These are phyloP conservation scores for Hyaloperonospora arabidopsidis DNA, from an alignment of 352 stramenopile genomes.

Conservation along the genomic window DNA sequence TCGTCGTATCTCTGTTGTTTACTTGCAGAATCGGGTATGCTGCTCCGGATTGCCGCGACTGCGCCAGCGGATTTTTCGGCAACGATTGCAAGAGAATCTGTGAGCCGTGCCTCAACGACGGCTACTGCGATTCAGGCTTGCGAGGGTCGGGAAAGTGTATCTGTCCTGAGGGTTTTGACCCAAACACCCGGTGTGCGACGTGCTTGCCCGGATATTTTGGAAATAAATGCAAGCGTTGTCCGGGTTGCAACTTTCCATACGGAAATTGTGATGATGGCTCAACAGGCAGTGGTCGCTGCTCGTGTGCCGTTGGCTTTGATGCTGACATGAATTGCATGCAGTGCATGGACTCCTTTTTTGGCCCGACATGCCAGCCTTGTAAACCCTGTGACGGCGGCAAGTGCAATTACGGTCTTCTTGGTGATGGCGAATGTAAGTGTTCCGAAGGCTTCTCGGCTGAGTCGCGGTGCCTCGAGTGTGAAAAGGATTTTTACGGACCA, in stretches of 20 bases:
- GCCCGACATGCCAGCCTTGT: constrained; percentile 58
- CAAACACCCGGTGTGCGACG: constrained; percentile 57
- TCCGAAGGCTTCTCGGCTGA: constrained; percentile 66
- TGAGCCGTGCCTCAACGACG: constrained; percentile 69
- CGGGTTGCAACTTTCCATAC: constrained; percentile 77
- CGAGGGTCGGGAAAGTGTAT: constrained; percentile 57
- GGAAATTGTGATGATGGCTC: constrained; percentile 81
- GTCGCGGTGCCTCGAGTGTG: constrained; percentile 69
- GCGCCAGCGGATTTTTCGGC: constrained; percentile 51
- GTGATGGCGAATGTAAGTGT: constrained; percentile 77
- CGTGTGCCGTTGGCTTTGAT: constrained; percentile 80
- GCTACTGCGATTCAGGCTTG: constrained; percentile 58
- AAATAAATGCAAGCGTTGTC: constrained; percentile 58
- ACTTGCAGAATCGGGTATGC: constrained; percentile 40
- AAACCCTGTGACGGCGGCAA: constrained; percentile 69
- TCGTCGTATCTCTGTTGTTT: constrained; percentile 5
- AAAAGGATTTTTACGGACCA: constrained; percentile 60
- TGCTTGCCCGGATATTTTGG: constrained; percentile 76
- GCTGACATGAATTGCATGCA: constrained; percentile 64
- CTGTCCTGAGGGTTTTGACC: constrained; percentile 69
- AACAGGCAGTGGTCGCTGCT: constrained; percentile 69
- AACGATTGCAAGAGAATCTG: constrained; percentile 43
- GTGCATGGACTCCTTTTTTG: constrained; percentile 81
- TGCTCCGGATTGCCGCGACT: constrained; percentile 65
- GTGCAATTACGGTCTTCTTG: constrained; percentile 73